Evolutionary conservation across 164 flowering plant species (phyloP).

Genomic region (Malania oleifera): DNA sequence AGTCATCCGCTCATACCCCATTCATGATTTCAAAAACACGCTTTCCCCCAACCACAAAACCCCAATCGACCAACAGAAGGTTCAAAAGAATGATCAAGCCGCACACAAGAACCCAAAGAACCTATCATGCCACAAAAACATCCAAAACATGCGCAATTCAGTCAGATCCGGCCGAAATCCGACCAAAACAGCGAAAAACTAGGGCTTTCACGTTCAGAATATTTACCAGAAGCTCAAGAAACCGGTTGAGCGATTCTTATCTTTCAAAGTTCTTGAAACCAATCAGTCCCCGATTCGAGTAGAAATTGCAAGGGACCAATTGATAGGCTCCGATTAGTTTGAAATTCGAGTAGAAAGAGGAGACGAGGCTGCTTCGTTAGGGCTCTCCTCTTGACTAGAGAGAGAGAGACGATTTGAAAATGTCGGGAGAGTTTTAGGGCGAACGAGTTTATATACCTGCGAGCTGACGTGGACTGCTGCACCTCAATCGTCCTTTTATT

Average conservation of each 20-base stretch:
- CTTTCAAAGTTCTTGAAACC: too few species aligned
- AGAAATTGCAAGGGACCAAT: too few species aligned
- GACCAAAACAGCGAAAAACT: background rate
- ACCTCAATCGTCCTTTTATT: background rate
- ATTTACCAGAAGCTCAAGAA: too few species aligned
- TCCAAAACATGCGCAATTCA: background rate
- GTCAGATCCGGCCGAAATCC: background rate
- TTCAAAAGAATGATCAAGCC: too few species aligned
- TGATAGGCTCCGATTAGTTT: too few species aligned
- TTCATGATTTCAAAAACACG: background rate
- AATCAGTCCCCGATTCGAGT: too few species aligned
- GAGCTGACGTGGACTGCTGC: conserved; percentile 10
- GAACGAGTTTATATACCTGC: background rate
- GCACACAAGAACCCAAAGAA: background rate
- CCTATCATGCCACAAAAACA: conserved; percentile 1
- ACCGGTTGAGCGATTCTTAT: too few species aligned
- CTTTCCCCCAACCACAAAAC: background rate
- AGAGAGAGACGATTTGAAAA: background rate
- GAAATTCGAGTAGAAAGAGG: background rate
- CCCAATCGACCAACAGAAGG: background rate
- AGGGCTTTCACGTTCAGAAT: background rate
- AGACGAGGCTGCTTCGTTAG: background rate
- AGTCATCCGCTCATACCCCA: conserved; percentile 2
- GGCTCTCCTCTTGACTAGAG: background rate
- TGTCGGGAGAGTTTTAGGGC: background rate